Conservation (phyloP, 257 asterid species). For the Solanum chiquidenum region DNA sequence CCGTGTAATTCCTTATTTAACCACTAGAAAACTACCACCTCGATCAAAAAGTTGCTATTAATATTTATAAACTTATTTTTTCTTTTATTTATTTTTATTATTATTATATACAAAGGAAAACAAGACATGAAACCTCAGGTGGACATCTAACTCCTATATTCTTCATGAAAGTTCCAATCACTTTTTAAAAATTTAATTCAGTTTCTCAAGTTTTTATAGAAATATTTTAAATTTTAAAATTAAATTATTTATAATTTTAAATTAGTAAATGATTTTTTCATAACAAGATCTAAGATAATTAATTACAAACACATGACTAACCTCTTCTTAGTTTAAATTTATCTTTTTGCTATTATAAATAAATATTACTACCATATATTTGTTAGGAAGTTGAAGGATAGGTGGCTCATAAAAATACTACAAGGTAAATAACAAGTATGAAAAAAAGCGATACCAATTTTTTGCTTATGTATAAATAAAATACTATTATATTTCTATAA, state of each 20-base stretch:
- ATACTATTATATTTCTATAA: too few relatives aligned
- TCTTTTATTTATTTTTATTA: background rate
- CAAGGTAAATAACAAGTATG: background rate
- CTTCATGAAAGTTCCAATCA: background rate
- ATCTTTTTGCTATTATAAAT: background rate
- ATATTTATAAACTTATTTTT: background rate
- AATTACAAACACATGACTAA: background rate
- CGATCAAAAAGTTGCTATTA: background rate
- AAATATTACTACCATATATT: background rate
- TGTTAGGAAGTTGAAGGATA: background rate
- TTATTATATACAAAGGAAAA: too few relatives aligned
- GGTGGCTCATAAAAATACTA: background rate
- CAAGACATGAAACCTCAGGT: background rate
- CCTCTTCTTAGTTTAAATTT: background rate
- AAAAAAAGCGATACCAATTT: too few relatives aligned
- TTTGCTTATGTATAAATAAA: too few relatives aligned
- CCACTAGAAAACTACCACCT: background rate
- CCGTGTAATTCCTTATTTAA: too few relatives aligned
- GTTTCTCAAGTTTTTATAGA: background rate
- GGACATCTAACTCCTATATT: background rate
- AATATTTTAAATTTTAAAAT: background rate
- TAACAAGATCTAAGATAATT: background rate
- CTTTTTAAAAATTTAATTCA: background rate
- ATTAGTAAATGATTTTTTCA: background rate
- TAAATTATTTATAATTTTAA: background rate